These are phyloP conservation scores for Pyrenophora graminea DNA, from an alignment of 2,329 filamentous ascomycete genomes.

Conservation along the genomic window DNA sequence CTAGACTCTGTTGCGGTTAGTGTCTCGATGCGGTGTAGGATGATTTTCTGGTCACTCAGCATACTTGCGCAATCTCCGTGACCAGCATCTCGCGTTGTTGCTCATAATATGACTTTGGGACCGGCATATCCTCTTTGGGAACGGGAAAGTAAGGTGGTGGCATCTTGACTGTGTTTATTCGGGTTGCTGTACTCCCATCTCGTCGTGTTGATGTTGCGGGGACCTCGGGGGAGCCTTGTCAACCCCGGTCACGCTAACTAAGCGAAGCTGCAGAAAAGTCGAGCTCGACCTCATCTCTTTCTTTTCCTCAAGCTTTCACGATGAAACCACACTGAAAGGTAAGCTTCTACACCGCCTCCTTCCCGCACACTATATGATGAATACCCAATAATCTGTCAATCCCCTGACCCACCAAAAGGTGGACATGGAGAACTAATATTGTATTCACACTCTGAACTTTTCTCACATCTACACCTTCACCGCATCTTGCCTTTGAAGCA, in stretches of 20 bases:
- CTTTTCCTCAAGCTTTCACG: slow-evolving; percentile 25
- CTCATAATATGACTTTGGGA: slow-evolving; percentile 66
- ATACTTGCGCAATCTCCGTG: slow-evolving; percentile 72
- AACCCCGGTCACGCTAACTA: slow-evolving; percentile 13
- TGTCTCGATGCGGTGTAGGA: background rate
- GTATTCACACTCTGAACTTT: slow-evolving; percentile 50
- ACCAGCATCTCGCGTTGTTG: slow-evolving; percentile 74
- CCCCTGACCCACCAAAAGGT: slow-evolving; percentile 64
- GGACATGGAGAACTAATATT: slow-evolving; percentile 56
- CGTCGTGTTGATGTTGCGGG: slow-evolving; percentile 15
- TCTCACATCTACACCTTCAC: slow-evolving; percentile 24
- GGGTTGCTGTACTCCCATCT: slow-evolving; percentile 3
- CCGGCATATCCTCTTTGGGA: slow-evolving; percentile 24
- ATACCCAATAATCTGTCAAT: slow-evolving; percentile 83
- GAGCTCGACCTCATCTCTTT: slow-evolving; percentile 16
- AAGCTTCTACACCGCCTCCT: slow-evolving; percentile 18
- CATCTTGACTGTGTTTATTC: slow-evolving; percentile 18
- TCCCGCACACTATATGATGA: slow-evolving; percentile 50
- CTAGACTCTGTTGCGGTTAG: slow-evolving; percentile 61
- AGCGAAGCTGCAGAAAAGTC: slow-evolving; percentile 27
- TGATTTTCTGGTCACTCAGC: slow-evolving; percentile 2
- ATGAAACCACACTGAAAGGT: slow-evolving; percentile 45
- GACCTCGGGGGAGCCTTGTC: slow-evolving; percentile 1
- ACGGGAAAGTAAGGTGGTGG: slow-evolving; percentile 23
- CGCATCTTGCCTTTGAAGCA: slow-evolving; percentile 11